Conservation (phyloP, 352 stramenopile species). For the Phytophthora fragariae region DNA sequence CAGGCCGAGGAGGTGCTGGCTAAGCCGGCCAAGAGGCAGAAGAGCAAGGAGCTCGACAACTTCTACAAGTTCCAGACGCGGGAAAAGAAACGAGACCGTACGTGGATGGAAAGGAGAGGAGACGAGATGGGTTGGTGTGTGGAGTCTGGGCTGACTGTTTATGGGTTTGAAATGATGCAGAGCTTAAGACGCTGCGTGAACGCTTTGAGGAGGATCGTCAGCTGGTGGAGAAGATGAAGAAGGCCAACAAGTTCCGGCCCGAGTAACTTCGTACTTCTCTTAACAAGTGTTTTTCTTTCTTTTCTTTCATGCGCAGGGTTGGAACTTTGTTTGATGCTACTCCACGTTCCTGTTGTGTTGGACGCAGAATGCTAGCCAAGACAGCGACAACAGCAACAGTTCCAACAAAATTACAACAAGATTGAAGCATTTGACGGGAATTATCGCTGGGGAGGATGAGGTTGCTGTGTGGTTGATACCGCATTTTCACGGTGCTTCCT, state of each 20-base stretch:
- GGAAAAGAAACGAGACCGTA: constrained; percentile 88
- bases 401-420: background rate
- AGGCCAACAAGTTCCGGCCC: constrained; percentile 82
- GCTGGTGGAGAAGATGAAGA: constrained; percentile 86
- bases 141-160: constrained; percentile 17
- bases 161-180: constrained; percentile 34
- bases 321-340: background rate
- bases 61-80: constrained; percentile 91
- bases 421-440: no score
- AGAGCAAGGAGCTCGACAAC: constrained; percentile 81
- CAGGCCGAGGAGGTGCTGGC: constrained; percentile 59
- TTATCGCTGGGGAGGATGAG: no score
- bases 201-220: constrained; percentile 86
- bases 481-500: no score
- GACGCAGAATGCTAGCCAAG: background rate
- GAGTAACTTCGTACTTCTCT: constrained; percentile 49
- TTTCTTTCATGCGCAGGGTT: background rate
- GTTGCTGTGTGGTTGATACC: no score
- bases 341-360: background rate
- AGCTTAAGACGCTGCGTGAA: constrained; percentile 83
- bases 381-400: background rate
- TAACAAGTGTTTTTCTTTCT: constrained; percentile 6
- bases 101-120: constrained; percentile 34
- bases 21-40: constrained; percentile 81
- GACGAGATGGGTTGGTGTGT: no score